These are phyloP conservation scores for Drechslerella coelobrocha DNA, from an alignment of 2,329 filamentous ascomycete genomes.

Conservation along the genomic window DNA sequence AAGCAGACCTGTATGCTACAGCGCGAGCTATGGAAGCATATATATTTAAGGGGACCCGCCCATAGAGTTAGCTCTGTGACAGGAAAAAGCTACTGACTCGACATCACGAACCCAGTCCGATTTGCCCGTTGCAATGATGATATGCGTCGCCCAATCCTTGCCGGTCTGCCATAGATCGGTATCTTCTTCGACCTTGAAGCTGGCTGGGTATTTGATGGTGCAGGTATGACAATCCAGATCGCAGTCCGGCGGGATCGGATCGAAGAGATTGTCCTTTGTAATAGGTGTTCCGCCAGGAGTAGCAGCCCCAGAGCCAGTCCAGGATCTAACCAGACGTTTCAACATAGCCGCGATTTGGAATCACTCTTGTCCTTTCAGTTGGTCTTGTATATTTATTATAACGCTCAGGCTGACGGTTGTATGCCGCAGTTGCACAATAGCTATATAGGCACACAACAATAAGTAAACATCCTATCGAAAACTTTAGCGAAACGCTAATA, in stretches of 20 bases:
- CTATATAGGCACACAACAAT: too few species aligned
- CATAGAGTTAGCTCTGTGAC: too few species aligned
- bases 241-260: conserved; percentile 66
- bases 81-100: conserved; percentile 57
- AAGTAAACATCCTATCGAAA: too few species aligned
- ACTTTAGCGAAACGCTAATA: too few species aligned
- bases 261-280: conserved; percentile 48
- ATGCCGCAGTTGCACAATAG: too few species aligned
- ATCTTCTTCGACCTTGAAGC: conserved; percentile 75
- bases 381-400: background rate
- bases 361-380: too few species aligned
- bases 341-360: conserved; percentile 24
- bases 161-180: conserved; percentile 69
- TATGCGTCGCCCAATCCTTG: conserved; percentile 69
- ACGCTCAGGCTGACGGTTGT: background rate
- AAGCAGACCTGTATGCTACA: too few species aligned
- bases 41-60: background rate
- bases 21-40: background rate
- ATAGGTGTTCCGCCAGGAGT: conserved; percentile 16
- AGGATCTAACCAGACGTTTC: conserved; percentile 27
- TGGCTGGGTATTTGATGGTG: conserved; percentile 76
- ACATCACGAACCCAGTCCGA: conserved; percentile 92
- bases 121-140: conserved; percentile 94
- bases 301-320: conserved; percentile 24
- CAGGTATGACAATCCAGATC: conserved; percentile 84